Percentiles rank a stretch among this genome's conserved stretches.
These are phyloP conservation scores for Pholiota adiposa DNA, from an alignment of 1,284 basidiomycete genomes.

Conservation along the genomic window DNA sequence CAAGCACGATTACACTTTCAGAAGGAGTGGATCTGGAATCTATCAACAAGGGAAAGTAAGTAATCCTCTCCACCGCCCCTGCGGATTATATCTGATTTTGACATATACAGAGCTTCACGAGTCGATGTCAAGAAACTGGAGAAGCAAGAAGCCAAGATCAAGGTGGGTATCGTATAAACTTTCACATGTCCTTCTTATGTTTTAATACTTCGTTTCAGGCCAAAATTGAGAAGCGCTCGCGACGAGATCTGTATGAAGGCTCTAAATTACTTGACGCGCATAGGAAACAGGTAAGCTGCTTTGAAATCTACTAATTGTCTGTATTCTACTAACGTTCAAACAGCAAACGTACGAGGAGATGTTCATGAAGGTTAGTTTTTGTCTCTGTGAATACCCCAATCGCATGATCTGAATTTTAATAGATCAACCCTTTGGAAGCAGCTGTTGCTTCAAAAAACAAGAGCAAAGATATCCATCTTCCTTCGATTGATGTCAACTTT, in stretches of 20 bases:
- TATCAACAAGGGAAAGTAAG: slow-evolving; percentile 92
- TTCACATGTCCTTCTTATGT: background rate
- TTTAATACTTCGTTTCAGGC: slow-evolving; percentile 52
- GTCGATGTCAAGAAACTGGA: slow-evolving; percentile 99
- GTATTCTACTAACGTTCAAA: slow-evolving; percentile 14
- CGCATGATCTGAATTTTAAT: background rate
- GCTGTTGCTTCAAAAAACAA: slow-evolving; percentile 85
- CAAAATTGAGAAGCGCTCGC: slow-evolving; percentile 95
- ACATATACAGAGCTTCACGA: slow-evolving; percentile 74
- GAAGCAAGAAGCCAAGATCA: slow-evolving; percentile 97
- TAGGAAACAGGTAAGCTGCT: slow-evolving; percentile 77
- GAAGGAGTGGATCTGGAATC: slow-evolving; percentile 94
- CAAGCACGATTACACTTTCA: slow-evolving; percentile 81
- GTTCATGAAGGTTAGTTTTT: slow-evolving; percentile 82
- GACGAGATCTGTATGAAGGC: slow-evolving; percentile 91
- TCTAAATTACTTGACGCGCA: slow-evolving; percentile 94
- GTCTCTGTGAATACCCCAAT: background rate
- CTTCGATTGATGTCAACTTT: slow-evolving; percentile 95
- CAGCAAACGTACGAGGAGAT: slow-evolving; percentile 97
- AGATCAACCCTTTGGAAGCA: slow-evolving; percentile 95
- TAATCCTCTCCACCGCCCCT: slow-evolving; percentile 23
- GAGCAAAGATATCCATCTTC: slow-evolving; percentile 95
- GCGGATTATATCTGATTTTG: background rate
- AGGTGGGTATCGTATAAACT: slow-evolving; percentile 43
- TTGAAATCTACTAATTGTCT: background rate